Evolutionary conservation across 139 green algal species (phyloP), one percentile per base, ranked within the genome.

Genomic region (Microglena sp.): DNA sequence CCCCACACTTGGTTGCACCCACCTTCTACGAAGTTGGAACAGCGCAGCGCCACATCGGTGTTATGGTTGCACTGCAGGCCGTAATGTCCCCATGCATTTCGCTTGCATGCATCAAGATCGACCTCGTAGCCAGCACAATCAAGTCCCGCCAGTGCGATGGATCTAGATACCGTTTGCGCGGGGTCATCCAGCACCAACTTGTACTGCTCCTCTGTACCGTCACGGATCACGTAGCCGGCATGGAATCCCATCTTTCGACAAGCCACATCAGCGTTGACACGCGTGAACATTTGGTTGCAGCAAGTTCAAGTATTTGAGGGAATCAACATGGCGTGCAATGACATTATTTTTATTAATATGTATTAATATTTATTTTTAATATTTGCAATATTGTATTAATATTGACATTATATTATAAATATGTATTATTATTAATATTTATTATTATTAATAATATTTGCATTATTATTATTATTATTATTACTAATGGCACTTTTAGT

Each of bases 1-100:
- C 40, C 40, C 40, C 15, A 11, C 40, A 50, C 40, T 18, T 18
- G 18, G 11, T 50, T 18, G 15, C 40, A 11, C 40, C 40, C 40
- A 71, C 65, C 65, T 27, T 64, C 33, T 6, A 18, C 26, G 21
- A 63, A 53, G 22, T 18, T 28, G 35, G 0, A 44, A 55, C 65
- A 71, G 29, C 45, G 40, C 27, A 71, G 54, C n/a, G 26, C 24
- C 4, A 71, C 55, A 36, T 71, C 65, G 30, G 44, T 33, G 2
- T 32, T 7, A 36, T 71, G 65, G 1, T 4, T 59, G 36, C 65
- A 71, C 46, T 71, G 40, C 40, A 50, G 15, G 40, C 40, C 65
- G 29, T 71, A 54, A 54, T 65, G 60, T 28, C 65, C 65, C 65
- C 65, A 71, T 11, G 65, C 65, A 8, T 71, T 71, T 34, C 65